These are phyloP conservation scores for Fusarium multiceps DNA, from an alignment of 2,329 filamentous ascomycete species.

Conservation along the genomic window DNA sequence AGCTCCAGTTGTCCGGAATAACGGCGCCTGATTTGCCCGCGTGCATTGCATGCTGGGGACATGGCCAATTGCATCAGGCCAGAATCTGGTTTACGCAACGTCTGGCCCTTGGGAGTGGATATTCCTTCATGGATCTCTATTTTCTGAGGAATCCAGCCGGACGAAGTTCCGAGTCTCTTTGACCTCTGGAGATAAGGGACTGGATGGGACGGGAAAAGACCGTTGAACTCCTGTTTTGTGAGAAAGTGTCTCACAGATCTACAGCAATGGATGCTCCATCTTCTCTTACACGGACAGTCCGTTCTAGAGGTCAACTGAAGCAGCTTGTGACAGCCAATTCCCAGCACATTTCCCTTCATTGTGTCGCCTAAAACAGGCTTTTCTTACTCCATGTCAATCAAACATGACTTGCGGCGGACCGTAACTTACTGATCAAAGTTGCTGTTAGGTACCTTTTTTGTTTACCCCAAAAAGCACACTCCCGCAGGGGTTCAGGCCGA, in stretches of 20 bases:
- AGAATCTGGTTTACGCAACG: conserved; percentile 46
- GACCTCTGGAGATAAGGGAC: conserved; percentile 26
- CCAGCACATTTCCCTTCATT: neutral
- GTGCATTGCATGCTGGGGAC: conserved; percentile 29
- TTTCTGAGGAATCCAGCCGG: neutral
- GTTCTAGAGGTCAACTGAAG: conserved; percentile 5
- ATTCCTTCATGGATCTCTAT: conserved; percentile 2
- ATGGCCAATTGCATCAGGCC: conserved; percentile 47
- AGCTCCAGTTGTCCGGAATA: conserved; percentile 46
- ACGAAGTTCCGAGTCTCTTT: conserved; percentile 4
- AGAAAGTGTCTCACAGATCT: conserved; percentile 7
- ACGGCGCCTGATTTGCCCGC: conserved; percentile 44
- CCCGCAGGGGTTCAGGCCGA: conserved; percentile 22
- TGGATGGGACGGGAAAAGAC: neutral
- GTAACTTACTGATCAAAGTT: conserved; percentile 31
- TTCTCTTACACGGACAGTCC: conserved; percentile 15
- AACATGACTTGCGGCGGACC: conserved; percentile 16
- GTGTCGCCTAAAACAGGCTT: conserved; percentile 19
- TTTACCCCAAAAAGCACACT: conserved; percentile 32
- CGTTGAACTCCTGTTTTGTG: conserved; percentile 5
- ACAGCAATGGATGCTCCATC: neutral
- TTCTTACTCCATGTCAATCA: conserved; percentile 9
- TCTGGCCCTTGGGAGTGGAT: conserved; percentile 14
- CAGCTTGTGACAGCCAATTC: neutral
- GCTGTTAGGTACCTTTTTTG: conserved; percentile 34